Base-by-base conservation (phyloP, 129 eudicot genomes). In the Calendula officinalis region DNA sequence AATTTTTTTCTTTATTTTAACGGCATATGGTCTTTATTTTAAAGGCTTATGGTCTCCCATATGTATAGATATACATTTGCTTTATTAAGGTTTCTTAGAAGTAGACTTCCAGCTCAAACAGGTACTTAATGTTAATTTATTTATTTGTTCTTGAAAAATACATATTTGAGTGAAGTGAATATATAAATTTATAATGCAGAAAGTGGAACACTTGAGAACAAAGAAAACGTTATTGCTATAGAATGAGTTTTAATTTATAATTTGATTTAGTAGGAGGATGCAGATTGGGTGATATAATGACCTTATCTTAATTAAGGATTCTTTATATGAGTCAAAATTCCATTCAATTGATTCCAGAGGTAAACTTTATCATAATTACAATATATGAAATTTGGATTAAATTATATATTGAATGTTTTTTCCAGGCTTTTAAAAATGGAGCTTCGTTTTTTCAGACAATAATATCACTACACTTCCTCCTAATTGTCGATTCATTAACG, bases 21-120 rank as follows among this genome's bases (percentile, higher is more conserved):
- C n/a, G 36, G n/a, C n/a, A n/a, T n/a, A n/a, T n/a, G n/a, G n/a
- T n/a, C n/a, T n/a, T 22, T 1, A 0, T 40, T 33, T 49, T 60
- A 14, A 39, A 59, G 39, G 9, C 38, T 27, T 64, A 6, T 14
- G 71, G 47, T 64, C 50, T 62, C 40, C 69, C 65, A 43, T 60
- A 62, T 47, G 36, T 62, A 15, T 65, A 92, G 99, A 67, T 95
- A 96, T 66, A 88, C 99, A 69, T 82, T 96, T 68, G 91, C 99
- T 50, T 75, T 92, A 76, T 75, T 92, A 75, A 88, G 62, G 80
- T 83, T 83, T 77, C 91, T 92, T 46, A 85, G 89, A 52, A 85
- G 99, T 81, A 88, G 95, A 73, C 99, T 92, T 66, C 99, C 96
- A 48, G 64, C 87, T 49, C 85, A 89, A 72, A 91, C 88, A 88